Evolutionary conservation across 164 flowering plant species (phyloP), one percentile per base, ranked within the genome.

Genomic region (Protea cynaroides): DNA sequence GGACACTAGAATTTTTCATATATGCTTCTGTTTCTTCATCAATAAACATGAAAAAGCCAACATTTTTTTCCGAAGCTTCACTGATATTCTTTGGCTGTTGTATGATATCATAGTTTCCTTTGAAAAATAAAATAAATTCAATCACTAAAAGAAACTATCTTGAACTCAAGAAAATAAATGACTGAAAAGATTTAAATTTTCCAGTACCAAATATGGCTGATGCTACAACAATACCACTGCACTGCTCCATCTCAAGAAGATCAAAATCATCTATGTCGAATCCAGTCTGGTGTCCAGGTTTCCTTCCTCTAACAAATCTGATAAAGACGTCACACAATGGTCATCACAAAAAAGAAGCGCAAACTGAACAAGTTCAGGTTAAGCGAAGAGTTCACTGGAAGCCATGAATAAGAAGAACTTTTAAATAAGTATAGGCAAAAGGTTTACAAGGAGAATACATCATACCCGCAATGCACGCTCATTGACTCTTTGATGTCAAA

Each of bases 391-490:
- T 52, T 21, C 34, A 62, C 43, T 40, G 46, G 46, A 40, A 40
- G 8, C 46, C 14, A 8, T 29, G 4, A 40, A 40, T n/a, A n/a
- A n/a, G n/a, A n/a, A n/a, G n/a, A n/a, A n/a, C n/a, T n/a, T n/a
- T n/a, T n/a, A n/a, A n/a, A n/a, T 8, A 12, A 40, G 14, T 40
- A 40, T 40, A 8, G 1, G 8, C 14, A 14, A 55, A 36, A 38
- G 47, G 1, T n/a, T 34, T 25, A 56, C 21, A 56, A 61, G 38
- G 60, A 43, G 47, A 19, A 57, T 12, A 44, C n/a, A 51, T 1
- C 96, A 65, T 87, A 95, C 99, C 99, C 99, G 68, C 99, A 95
- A 57, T 95, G 91, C 74, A 95, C 89, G 59, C 59, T 82, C 99
- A 95, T 92, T 10, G 97, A 83, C 73, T 92, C 98, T 69, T 81